Evolutionary conservation across 2,329 filamentous ascomycete species (phyloP), one percentile per base, ranked within the genome.

Genomic region (Xylariaceae sp.): DNA sequence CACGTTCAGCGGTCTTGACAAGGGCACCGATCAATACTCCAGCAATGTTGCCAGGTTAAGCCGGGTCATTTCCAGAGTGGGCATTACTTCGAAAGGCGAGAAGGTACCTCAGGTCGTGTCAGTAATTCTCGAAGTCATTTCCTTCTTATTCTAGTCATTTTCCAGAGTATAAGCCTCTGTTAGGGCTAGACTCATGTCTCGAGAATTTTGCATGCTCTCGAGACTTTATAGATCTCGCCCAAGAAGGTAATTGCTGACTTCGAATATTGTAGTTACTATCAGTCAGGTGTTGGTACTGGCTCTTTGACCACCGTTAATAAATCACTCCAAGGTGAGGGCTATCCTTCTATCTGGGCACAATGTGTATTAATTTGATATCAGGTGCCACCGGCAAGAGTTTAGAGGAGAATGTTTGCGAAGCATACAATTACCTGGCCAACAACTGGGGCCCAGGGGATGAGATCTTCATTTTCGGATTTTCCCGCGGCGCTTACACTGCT

Each of bases 401-500:
- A 9, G 54, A 9, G 5, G 47, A 41, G 6, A 57, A 52, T 6
- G 47, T 57, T 24, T 33, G 23, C 33, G 54, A 57, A 41, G 54
- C 47, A 11, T 57, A 57, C 41, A 46, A 57, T 17, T 57, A 29
- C 21, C n/a, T 57, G 8, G 39, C 34, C 14, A 37, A 31, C 12
- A 57, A 57, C 28, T 57, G 43, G 40, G 26, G 26, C 23, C 54
- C 40, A 14, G 54, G 47, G 14, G 47, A 57, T 36, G 33, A 57
- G 37, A 52, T 57, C 26, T 52, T 57, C 34, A 39, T 31, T 6
- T 57, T 57, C 26, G 54, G 47, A 11, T 57, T 57, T 28, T 57
- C 54, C 16, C 47, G 54, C 3, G 54, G 54, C 6, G 54, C 54
- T 12, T 57, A 57, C 26, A 57, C 47, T n/a, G 54, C 54, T n/a